A percentile compares a stretch with the other conserved stretches of the same genome.
Evolutionary conservation across 192 early-diverging fungal genomes (phyloP).

Genomic region (Chytriomyces hyalinus): DNA sequence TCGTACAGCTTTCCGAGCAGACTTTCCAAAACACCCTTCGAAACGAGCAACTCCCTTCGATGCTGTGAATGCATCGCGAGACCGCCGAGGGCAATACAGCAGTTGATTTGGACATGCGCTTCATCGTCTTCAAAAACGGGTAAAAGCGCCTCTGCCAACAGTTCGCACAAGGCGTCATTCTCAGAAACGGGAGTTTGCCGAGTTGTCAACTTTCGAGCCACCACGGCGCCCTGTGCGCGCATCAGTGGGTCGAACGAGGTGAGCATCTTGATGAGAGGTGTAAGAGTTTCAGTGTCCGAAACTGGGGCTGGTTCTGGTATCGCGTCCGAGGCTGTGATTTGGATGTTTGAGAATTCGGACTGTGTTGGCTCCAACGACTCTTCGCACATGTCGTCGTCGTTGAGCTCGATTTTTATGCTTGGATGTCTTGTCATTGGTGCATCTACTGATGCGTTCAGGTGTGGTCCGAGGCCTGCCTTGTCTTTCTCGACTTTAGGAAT

Average conservation of each 20-base stretch:
- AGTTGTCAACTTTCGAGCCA: not conserved
- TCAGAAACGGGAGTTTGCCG: not conserved
- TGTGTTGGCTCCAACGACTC: not conserved
- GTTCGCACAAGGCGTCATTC: not conserved
- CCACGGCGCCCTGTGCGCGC: not conserved
- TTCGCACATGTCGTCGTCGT: not conserved
- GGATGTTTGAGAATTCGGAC: not conserved
- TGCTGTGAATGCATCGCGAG: not conserved
- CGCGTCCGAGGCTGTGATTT: not conserved
- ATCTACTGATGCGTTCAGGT: not conserved
- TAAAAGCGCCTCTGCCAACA: not conserved
- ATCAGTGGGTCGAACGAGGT: not conserved
- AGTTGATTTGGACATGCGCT: slow-evolving; percentile 5
- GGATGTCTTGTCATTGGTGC: not conserved
- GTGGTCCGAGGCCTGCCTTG: not conserved
- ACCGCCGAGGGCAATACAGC: not conserved
- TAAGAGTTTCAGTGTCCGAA: not conserved
- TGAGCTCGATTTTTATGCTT: not conserved
- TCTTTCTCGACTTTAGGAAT: not conserved
- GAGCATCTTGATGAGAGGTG: slow-evolving; percentile 18
- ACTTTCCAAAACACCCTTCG: slow-evolving; percentile 1
- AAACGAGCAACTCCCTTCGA: not conserved
- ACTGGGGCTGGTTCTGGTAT: not conserved
- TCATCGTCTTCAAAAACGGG: not conserved
- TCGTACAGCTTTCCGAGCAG: slow-evolving; percentile 6